phyloP scores from a whole-genome alignment of 306 rosid genomes.

The Cicer cuneatum region DNA sequence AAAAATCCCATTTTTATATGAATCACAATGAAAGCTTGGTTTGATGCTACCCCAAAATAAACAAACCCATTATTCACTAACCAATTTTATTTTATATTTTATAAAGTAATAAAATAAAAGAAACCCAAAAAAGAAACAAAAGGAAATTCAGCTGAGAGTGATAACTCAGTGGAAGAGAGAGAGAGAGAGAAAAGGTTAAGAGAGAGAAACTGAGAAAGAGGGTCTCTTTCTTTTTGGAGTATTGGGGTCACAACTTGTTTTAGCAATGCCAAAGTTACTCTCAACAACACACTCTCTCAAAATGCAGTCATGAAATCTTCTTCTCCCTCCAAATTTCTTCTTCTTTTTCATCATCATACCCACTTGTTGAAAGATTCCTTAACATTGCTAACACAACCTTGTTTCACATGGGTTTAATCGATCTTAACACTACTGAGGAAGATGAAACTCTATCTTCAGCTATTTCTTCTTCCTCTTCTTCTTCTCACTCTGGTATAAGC shows the following conservation, averaged over 20 bases:
- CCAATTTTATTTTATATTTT: slow-evolving; percentile 16
- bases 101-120: slow-evolving; percentile 46
- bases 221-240: slow-evolving; percentile 60
- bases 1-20: slow-evolving; percentile 42
- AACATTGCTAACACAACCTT: slow-evolving; percentile 32
- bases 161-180: slow-evolving; percentile 46
- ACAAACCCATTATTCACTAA: slow-evolving; percentile 37
- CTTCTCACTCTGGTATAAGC: slow-evolving; percentile 60
- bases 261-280: slow-evolving; percentile 70
- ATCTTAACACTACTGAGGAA: slow-evolving; percentile 95
- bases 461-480: slow-evolving; percentile 59
- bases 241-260: slow-evolving; percentile 62
- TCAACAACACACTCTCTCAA: slow-evolving; percentile 53
- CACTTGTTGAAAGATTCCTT: slow-evolving; percentile 25
- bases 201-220: slow-evolving; percentile 42
- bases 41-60: slow-evolving; percentile 59
- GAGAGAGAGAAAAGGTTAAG: slow-evolving; percentile 42
- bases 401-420: slow-evolving; percentile 71
- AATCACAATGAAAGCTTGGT: slow-evolving; percentile 55
- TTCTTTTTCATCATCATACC: neutral
- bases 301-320: slow-evolving; percentile 64
- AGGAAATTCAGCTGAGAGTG: slow-evolving; percentile 46
- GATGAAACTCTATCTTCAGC: slow-evolving; percentile 75
- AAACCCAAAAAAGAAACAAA: slow-evolving; percentile 51
- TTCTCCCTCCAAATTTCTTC: neutral